Evolutionary conservation across 805 yeast genomes (phyloP).

Genomic region (Candida pseudofarinosa): DNA sequence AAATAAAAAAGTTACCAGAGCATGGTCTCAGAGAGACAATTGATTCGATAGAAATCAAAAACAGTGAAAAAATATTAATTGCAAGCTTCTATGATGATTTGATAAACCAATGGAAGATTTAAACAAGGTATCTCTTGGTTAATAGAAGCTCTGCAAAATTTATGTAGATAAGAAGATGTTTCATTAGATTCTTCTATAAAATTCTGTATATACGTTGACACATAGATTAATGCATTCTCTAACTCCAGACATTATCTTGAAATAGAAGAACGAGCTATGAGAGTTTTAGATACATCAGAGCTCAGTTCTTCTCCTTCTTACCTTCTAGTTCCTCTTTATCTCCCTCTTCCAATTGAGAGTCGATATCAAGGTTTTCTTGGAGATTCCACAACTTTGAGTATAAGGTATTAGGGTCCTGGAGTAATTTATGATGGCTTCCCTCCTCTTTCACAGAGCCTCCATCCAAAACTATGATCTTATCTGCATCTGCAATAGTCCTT

Average conservation of each 20-base stretch:
- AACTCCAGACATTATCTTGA: too few relatives aligned
- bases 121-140: too few relatives aligned
- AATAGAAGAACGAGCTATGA: too few relatives aligned
- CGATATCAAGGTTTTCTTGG: slow-evolving; percentile 72
- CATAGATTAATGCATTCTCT: background rate
- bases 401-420: slow-evolving; percentile 53
- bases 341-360: slow-evolving; percentile 19
- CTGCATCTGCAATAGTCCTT: slow-evolving; percentile 91
- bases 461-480: slow-evolving; percentile 82
- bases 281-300: too few relatives aligned
- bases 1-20: slow-evolving; percentile 29
- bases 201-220: background rate
- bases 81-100: slow-evolving; percentile 12
- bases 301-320: background rate
- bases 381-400: slow-evolving; percentile 86
- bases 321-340: slow-evolving; percentile 4
- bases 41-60: slow-evolving; percentile 18
- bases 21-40: slow-evolving; percentile 31
- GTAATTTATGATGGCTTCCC: slow-evolving; percentile 71
- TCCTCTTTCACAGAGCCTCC: slow-evolving; percentile 81
- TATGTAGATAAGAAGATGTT: too few relatives aligned
- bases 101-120: background rate
- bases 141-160: too few relatives aligned
- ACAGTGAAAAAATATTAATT: slow-evolving; percentile 14
- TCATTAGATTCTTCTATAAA: too few relatives aligned